Percentiles rank a stretch among this genome's conserved stretches.
phyloP scores from a whole-genome alignment of 176 grass and related monocot species.

The Triticum turgidum region DNA sequence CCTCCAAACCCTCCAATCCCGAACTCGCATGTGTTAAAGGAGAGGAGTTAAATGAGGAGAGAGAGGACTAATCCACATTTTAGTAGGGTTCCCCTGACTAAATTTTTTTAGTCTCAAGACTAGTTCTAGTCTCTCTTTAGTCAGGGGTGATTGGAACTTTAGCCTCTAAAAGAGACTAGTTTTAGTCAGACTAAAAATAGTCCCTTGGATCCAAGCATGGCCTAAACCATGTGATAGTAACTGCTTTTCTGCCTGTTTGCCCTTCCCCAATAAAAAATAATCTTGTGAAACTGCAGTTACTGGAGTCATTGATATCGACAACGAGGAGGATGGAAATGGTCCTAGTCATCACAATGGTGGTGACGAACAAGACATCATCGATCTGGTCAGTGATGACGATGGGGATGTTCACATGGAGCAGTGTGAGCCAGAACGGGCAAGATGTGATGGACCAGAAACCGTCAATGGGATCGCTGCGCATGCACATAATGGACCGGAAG shows the following conservation, averaged over 20 bases:
- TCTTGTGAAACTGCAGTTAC: slow-evolving; percentile 12
- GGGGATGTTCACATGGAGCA: slow-evolving; percentile 10
- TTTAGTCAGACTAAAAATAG: no score
- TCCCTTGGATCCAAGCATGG: no score
- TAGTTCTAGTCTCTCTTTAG: no score
- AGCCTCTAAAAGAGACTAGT: no score
- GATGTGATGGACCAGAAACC: neutral
- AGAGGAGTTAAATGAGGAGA: no score
- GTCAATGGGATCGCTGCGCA: neutral
- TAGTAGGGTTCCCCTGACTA: no score
- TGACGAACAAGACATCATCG: neutral
- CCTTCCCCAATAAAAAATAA: slow-evolving; percentile 10
- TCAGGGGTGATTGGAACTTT: no score
- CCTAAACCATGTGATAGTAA: neutral
- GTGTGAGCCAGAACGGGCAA: neutral
- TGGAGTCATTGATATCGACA: slow-evolving; percentile 22
- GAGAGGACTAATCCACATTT: no score
- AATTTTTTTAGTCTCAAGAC: no score
- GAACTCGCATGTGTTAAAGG: no score
- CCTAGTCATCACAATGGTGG: neutral
- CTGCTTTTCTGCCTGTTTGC: neutral
- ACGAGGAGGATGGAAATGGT: slow-evolving; percentile 6
- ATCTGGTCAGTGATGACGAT: slow-evolving; percentile 38
- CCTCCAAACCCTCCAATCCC: no score
- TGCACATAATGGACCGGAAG: neutral